Evolutionary conservation across 495 filamentous ascomycete genomes (phyloP).

Genomic region (Penicillium angulare): DNA sequence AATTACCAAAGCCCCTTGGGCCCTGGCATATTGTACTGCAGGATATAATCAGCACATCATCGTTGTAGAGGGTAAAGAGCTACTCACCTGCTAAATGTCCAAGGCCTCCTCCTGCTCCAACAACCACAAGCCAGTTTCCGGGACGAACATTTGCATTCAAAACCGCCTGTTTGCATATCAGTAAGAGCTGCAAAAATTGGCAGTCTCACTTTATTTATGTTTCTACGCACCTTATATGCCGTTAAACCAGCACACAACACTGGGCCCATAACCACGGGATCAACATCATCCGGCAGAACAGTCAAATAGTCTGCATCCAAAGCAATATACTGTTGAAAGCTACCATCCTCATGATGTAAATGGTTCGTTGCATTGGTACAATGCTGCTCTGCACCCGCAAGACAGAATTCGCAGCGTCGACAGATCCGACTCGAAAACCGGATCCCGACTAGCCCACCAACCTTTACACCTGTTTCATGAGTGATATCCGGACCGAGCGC

Average conservation of each 20-base stretch:
- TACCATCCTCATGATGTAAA: constrained; percentile 50
- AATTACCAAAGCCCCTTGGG: constrained; percentile 45
- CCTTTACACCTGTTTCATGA: constrained; percentile 26
- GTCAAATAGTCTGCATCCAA: constrained; percentile 48
- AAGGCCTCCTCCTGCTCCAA: constrained; percentile 51
- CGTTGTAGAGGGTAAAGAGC: neutral
- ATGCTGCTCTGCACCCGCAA: constrained; percentile 47
- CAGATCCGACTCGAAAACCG: constrained; percentile 47
- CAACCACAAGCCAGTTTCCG: constrained; percentile 46
- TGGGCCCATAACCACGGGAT: constrained; percentile 42
- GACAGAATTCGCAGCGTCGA: constrained; percentile 47
- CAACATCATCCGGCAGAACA: constrained; percentile 44
- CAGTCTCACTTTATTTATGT: neutral
- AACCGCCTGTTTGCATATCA: constrained; percentile 29
- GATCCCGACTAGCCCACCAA: constrained; percentile 47
- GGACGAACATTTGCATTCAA: constrained; percentile 38
- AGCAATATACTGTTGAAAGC: constrained; percentile 47
- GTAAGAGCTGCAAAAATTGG: neutral
- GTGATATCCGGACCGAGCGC: constrained; percentile 35
- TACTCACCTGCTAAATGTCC: constrained; percentile 44
- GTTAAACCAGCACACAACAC: constrained; percentile 47
- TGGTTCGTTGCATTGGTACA: constrained; percentile 46
- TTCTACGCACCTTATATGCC: constrained; percentile 29
- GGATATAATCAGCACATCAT: neutral
- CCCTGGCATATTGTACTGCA: constrained; percentile 48